Base-by-base conservation (phyloP, 176 grass and related monocot species). In the Alopecurus myosuroides region DNA sequence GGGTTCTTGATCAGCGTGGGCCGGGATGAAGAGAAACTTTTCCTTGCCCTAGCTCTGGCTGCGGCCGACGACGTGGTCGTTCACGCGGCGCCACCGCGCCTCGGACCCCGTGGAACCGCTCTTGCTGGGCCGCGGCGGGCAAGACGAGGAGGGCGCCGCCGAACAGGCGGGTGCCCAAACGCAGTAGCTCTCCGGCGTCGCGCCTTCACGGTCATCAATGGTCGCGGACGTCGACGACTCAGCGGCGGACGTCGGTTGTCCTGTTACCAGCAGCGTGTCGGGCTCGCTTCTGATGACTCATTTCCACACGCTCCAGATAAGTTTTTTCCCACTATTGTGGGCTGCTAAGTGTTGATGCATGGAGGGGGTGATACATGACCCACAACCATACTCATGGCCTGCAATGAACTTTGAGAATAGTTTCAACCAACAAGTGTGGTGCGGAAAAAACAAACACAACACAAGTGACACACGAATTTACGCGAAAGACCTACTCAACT, bases 41-140 rank as follows among this genome's bases (percentile, higher is more conserved):
- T 98, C 95, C 85, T 89, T 93, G 33, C 92, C 95, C 81, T 94
- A 88, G 86, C 95, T 94, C 72, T 93, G 86, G 92, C 92, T 94
- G 55, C 95, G 87, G 7, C 92, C 86, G 3, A 97, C 62, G 45
- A 93, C 88, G 52, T 94, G 90, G 62, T 91, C 88, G 74, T 87
- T 89, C 51, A 98, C 89, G 76, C 89, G 87, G 75, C 83, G 91
- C 95, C 95, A 98, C 82, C 93, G 87, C 70, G 88, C 69, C 70
- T 89, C 65, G 31, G 95, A 98, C 48, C 95, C 95, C 17, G 95
- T 98, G 19, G 95, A 98, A 5, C 87, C 48, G 79, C 92, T 94
- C 85, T 94, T 98, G 55, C 76, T 87, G 6, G 28, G 58, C 29
- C 82, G 67, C 34, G 22, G 49, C 11, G 35, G 41, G 1, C 71